Conservation (phyloP, 1,284 basidiomycete species). For the Anthracocystis walkeri region DNA sequence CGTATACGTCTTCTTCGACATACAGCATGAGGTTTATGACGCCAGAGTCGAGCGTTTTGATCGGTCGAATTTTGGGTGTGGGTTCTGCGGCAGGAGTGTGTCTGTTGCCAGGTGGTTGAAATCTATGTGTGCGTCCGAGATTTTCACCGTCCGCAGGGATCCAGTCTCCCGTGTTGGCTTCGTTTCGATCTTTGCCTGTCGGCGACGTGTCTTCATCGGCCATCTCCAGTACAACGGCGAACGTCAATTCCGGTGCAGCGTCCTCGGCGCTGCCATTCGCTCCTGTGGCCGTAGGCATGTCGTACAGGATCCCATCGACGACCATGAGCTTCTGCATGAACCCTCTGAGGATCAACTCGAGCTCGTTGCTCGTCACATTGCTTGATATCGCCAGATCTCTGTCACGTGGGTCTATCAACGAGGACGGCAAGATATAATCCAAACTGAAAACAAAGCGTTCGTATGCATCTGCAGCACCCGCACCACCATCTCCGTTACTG, state of each 20-base stretch:
- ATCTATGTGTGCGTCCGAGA: conserved; percentile 20
- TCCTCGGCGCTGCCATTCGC: conserved; percentile 13
- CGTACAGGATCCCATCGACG: conserved; percentile 79
- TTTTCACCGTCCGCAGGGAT: conserved; percentile 40
- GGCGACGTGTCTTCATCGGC: conserved; percentile 73
- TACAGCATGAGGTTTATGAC: conserved; percentile 55
- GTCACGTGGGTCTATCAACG: conserved; percentile 77
- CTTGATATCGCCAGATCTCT: conserved; percentile 74
- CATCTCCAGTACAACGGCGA: conserved; percentile 84
- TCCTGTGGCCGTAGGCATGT: conserved; percentile 16
- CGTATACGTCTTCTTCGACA: conserved; percentile 48
- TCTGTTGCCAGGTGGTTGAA: not conserved
- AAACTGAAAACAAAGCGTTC: conserved; percentile 77
- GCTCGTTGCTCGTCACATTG: conserved; percentile 76
- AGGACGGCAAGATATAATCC: conserved; percentile 78
- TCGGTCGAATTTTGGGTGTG: conserved; percentile 43
- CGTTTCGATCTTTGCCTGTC: conserved; percentile 18
- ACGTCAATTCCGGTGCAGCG: conserved; percentile 75
- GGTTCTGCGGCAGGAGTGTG: conserved; percentile 5
- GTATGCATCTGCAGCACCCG: conserved; percentile 65
- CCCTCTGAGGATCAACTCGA: conserved; percentile 83
- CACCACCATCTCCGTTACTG: not conserved
- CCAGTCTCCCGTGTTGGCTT: conserved; percentile 46
- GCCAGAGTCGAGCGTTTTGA: conserved; percentile 51
- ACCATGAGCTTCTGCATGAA: conserved; percentile 86